These are phyloP conservation scores for Zygotorulaspora chibaensis DNA, from an alignment of 805 yeast species.

Conservation along the genomic window DNA sequence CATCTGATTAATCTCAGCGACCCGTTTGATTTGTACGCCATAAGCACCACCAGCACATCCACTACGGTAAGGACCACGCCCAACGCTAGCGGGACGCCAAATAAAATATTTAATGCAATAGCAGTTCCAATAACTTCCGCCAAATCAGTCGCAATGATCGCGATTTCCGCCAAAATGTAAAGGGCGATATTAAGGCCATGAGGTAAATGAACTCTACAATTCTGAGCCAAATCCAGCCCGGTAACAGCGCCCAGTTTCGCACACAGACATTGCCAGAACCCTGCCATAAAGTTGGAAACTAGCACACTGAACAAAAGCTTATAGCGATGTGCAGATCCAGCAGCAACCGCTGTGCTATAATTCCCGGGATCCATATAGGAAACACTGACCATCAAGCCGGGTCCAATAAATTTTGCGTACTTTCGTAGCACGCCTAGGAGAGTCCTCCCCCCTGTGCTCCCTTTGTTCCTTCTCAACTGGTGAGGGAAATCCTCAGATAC, in stretches of 20 bases:
- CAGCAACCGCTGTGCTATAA: slow-evolving; percentile 90
- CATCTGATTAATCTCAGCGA: slow-evolving; percentile 71
- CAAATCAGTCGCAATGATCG: slow-evolving; percentile 91
- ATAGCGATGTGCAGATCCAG: slow-evolving; percentile 83
- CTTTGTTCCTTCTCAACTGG: slow-evolving; percentile 3
- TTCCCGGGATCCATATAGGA: slow-evolving; percentile 98
- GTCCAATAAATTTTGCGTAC: slow-evolving; percentile 74
- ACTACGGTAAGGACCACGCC: slow-evolving; percentile 84
- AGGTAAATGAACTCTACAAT: slow-evolving; percentile 74
- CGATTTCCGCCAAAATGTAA: slow-evolving; percentile 78
- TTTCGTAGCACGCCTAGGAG: slow-evolving; percentile 36
- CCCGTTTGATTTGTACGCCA: slow-evolving; percentile 85
- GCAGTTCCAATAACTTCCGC: slow-evolving; percentile 99
- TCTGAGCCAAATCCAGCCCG: slow-evolving; percentile 85
- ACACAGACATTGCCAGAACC: slow-evolving; percentile 77
- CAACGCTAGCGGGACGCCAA: slow-evolving; percentile 69
- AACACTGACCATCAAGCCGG: slow-evolving; percentile 91
- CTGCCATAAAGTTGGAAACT: slow-evolving; percentile 80
- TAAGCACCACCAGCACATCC: slow-evolving; percentile 78
- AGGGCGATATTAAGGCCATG: slow-evolving; percentile 53
- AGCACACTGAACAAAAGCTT: slow-evolving; percentile 73
- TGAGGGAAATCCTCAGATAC: background rate
- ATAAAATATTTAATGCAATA: slow-evolving; percentile 78
- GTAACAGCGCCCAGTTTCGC: slow-evolving; percentile 91
- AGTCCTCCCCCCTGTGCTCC: slow-evolving; percentile 2